phyloP scores from a whole-genome alignment of 1,284 basidiomycete genomes.

The Sphagnurus paluster region DNA sequence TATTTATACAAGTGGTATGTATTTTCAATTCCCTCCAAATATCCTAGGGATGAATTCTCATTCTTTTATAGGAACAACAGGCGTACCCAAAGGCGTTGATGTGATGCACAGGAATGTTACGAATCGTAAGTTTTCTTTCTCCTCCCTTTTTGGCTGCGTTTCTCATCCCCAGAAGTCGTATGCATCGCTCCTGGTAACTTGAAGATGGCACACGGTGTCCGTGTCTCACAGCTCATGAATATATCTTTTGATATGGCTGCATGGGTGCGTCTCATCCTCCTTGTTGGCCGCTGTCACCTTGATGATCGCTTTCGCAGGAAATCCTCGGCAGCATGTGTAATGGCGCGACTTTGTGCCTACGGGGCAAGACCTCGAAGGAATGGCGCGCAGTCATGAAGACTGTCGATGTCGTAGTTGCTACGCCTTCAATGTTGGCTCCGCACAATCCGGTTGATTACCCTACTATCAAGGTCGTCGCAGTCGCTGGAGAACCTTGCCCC shows the following conservation, averaged over 20 bases:
- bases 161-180: neutral
- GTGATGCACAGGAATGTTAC: conserved; percentile 56
- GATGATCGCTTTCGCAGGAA: conserved; percentile 37
- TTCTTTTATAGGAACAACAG: conserved; percentile 47
- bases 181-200: conserved; percentile 49
- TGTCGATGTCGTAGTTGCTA: conserved; percentile 57
- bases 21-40: neutral
- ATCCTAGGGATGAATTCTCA: conserved; percentile 2
- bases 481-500: conserved; percentile 60
- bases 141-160: neutral
- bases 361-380: conserved; percentile 56
- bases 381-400: too few relatives aligned
- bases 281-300: neutral
- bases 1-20: conserved; percentile 57
- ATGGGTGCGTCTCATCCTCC: conserved; percentile 37
- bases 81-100: conserved; percentile 57
- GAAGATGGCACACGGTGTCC: conserved; percentile 50
- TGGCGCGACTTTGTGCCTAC: conserved; percentile 54
- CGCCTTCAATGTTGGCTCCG: conserved; percentile 51
- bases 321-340: conserved; percentile 56
- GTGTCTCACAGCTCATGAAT: conserved; percentile 56
- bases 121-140: conserved; percentile 41
- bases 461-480: conserved; percentile 55
- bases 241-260: too few relatives aligned
- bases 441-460: conserved; percentile 56